Percentiles rank a stretch among this genome's conserved stretches.
phyloP scores from a whole-genome alignment of 78 protist species.

The slime mould (Dictyostelium discoideum) region DNA sequence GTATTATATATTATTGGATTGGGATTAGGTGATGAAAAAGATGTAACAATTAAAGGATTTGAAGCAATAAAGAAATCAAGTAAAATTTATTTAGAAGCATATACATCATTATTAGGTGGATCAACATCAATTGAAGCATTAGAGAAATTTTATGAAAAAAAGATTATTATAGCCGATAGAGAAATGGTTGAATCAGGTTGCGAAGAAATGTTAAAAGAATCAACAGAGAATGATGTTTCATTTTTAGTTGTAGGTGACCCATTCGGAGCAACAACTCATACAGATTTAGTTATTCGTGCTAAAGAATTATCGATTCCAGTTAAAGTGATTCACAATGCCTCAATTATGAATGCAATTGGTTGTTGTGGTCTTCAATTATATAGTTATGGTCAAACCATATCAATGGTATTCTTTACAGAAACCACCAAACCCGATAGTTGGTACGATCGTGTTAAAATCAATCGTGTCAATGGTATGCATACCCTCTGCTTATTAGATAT shows the following conservation, averaged over 20 bases:
- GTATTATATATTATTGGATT: conserved; percentile 97
- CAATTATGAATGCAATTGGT: conserved; percentile 99
- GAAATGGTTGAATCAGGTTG: conserved; percentile 94
- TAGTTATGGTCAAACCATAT: conserved; percentile 98
- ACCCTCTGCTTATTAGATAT: conserved; percentile 98
- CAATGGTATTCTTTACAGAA: conserved; percentile 95
- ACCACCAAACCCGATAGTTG: conserved; percentile 96
- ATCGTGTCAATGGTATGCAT: conserved; percentile 95
- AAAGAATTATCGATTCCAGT: conserved; percentile 69
- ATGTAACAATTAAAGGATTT: conserved; percentile 98
- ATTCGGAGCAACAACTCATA: conserved; percentile 99
- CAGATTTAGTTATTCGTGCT: conserved; percentile 95
- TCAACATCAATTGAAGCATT: conserved; percentile 30
- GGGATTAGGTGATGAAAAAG: conserved; percentile 98
- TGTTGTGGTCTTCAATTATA: conserved; percentile 98
- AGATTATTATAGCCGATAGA: conserved; percentile 94
- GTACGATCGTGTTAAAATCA: conserved; percentile 91
- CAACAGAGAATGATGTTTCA: conserved; percentile 84
- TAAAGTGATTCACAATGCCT: conserved; percentile 98
- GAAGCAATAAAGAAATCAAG: conserved; percentile 90
- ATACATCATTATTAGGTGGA: conserved; percentile 96
- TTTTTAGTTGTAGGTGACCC: conserved; percentile 99
- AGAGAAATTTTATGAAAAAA: conserved; percentile 89
- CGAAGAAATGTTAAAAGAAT: conserved; percentile 94
- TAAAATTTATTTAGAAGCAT: conserved; percentile 95